phyloP scores from a whole-genome alignment of 805 yeast genomes.

The Wickerhamomyces canadensis region DNA sequence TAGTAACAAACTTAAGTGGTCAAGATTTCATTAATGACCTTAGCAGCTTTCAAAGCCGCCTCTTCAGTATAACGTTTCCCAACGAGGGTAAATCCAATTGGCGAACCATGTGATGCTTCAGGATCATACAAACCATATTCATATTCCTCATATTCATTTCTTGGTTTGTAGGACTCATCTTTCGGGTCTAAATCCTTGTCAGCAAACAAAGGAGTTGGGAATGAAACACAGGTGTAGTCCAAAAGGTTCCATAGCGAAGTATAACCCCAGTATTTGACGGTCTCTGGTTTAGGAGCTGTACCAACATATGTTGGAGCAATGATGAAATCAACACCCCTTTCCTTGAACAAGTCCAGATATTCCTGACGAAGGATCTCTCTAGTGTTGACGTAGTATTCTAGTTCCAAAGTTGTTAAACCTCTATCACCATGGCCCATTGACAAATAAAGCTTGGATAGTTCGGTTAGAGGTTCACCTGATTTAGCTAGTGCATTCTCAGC shows the following conservation, averaged over 20 bases:
- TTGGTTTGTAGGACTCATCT: conserved; percentile 24
- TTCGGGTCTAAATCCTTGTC: conserved; percentile 44
- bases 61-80: conserved; percentile 49
- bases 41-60: conserved; percentile 39
- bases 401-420: conserved; percentile 41
- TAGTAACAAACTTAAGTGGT: no score
- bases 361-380: conserved; percentile 57
- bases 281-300: conserved; percentile 63
- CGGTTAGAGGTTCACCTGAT: conserved; percentile 67
- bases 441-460: conserved; percentile 58
- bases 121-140: conserved; percentile 29
- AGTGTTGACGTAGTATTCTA: conserved; percentile 45
- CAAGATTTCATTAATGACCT: conserved; percentile 28
- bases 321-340: conserved; percentile 57
- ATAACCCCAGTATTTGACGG: conserved; percentile 74
- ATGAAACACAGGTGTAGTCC: conserved; percentile 62
- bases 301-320: conserved; percentile 64
- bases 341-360: conserved; percentile 47
- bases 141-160: conserved; percentile 29
- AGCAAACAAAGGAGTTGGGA: conserved; percentile 43
- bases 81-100: conserved; percentile 44
- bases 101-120: conserved; percentile 47
- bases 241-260: conserved; percentile 68
- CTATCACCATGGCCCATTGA: conserved; percentile 54
- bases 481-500: conserved; percentile 45